Conservation (phyloP, 305 asterid genomes). For the Coffea humblotiana region DNA sequence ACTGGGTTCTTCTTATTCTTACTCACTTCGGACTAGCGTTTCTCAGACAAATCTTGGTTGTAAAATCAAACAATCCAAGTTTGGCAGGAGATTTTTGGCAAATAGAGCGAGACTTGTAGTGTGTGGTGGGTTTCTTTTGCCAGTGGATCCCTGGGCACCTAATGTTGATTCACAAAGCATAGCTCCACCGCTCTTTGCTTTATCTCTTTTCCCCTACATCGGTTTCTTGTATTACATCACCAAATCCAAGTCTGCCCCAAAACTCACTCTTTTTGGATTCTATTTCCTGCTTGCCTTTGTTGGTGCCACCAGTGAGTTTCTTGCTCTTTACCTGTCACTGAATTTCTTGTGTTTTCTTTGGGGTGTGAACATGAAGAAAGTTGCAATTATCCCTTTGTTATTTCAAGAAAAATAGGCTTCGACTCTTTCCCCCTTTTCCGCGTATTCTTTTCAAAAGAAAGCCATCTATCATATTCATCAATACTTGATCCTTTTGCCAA, state of each 20-base stretch:
- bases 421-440: too few species aligned
- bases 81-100: not conserved
- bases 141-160: conserved; percentile 90
- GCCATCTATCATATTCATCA: too few species aligned
- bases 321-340: not conserved
- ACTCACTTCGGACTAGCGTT: conserved; percentile 8
- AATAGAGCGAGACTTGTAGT: conserved; percentile 26
- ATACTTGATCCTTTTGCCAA: too few species aligned
- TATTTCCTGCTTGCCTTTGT: conserved; percentile 90
- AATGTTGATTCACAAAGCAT: conserved; percentile 65
- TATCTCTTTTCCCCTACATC: conserved; percentile 70
- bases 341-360: not conserved
- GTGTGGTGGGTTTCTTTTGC: conserved; percentile 55
- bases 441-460: too few species aligned
- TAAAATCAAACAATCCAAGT: conserved; percentile 30
- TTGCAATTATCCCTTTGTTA: not conserved
- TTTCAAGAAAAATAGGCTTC: not conserved
- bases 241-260: conserved; percentile 78
- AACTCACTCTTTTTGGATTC: conserved; percentile 82
- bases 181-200: conserved; percentile 73
- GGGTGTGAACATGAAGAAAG: not conserved
- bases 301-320: conserved; percentile 74
- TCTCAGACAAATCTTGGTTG: conserved; percentile 19
- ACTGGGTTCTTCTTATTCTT: conserved; percentile 28
- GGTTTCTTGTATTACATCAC: conserved; percentile 74